phyloP scores from a whole-genome alignment of 2,329 filamentous ascomycete genomes.

The Neospermospora avenae region DNA sequence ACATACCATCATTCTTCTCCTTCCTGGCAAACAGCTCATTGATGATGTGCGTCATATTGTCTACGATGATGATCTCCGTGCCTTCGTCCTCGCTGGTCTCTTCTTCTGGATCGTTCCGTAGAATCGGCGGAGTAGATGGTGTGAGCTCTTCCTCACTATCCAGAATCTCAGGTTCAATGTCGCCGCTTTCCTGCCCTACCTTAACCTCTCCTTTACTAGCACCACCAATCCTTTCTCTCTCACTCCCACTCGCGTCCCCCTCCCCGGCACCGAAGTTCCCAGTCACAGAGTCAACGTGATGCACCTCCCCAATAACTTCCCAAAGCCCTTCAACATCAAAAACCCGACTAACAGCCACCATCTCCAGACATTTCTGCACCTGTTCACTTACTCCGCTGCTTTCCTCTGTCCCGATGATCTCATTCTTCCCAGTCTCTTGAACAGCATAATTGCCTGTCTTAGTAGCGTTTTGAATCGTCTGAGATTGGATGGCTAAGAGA shows the following conservation, averaged over 20 bases:
- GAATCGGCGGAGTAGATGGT: not conserved
- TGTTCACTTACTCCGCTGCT: conserved; percentile 11
- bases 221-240: not conserved
- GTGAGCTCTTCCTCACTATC: conserved; percentile 20
- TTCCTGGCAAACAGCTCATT: conserved; percentile 50
- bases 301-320: conserved; percentile 53
- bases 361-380: conserved; percentile 40
- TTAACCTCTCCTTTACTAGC: not conserved
- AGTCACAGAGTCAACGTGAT: not conserved
- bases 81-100: conserved; percentile 8
- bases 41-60: conserved; percentile 52
- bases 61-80: conserved; percentile 49
- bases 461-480: not conserved
- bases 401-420: not conserved
- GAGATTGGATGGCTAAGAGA: conserved; percentile 9
- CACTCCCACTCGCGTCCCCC: not conserved
- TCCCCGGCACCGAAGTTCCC: not conserved
- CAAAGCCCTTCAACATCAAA: conserved; percentile 57
- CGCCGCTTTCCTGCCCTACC: not conserved
- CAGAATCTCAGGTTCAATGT: conserved; percentile 10
- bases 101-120: not conserved
- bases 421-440: not conserved
- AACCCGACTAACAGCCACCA: conserved; percentile 52
- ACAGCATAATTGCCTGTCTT: conserved; percentile 11
- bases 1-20: conserved; percentile 37